Conservation (phyloP, 1,139 yeast genomes). For the Pichia inconspicua region DNA sequence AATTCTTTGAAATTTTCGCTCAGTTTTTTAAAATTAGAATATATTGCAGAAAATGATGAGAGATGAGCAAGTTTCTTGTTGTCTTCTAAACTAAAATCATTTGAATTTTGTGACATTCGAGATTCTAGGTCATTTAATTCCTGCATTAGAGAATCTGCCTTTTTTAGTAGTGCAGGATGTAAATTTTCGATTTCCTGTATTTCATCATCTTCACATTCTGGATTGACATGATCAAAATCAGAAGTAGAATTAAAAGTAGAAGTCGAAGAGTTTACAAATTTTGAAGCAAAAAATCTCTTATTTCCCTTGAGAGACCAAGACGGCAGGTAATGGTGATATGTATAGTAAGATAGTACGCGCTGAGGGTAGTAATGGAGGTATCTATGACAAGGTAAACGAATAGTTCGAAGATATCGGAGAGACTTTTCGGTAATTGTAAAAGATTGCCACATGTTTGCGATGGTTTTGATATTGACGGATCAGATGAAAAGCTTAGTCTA, state of each 20-base stretch:
- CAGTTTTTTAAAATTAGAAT: constrained; percentile 36
- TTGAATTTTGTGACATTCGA: constrained; percentile 36
- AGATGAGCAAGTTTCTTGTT: constrained; percentile 53
- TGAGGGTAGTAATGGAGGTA: no score
- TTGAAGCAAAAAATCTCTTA: not conserved
- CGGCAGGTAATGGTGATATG: no score
- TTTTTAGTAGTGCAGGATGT: constrained; percentile 49
- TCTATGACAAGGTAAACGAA: no score
- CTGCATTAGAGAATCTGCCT: constrained; percentile 46
- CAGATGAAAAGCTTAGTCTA: no score
- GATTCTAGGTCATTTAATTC: constrained; percentile 47
- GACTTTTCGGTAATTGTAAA: no score
- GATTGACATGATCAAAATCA: not conserved
- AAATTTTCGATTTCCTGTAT: not conserved
- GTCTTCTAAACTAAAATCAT: constrained; percentile 43
- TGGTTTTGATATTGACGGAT: no score
- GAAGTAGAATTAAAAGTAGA: not conserved
- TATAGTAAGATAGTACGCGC: no score
- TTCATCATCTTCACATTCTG: not conserved
- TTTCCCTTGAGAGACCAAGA: no score
- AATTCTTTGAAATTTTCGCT: constrained; percentile 25
- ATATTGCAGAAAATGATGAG: constrained; percentile 45
- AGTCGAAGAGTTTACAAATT: not conserved
- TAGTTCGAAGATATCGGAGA: no score
- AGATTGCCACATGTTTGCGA: no score